Conservation (phyloP, 495 filamentous ascomycete genomes). For the Letharia lupina region DNA sequence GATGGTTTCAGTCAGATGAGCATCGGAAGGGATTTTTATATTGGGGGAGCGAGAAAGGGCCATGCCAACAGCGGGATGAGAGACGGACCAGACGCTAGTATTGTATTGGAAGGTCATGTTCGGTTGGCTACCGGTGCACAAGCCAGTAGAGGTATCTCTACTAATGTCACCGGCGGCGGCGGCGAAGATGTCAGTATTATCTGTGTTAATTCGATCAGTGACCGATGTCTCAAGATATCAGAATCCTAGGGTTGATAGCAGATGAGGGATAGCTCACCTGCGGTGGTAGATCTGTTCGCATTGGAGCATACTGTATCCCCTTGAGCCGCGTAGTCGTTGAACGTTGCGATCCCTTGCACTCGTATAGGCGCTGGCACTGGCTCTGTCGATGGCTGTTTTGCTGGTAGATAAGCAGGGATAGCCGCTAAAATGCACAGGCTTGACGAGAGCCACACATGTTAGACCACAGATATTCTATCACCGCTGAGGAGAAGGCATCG, state of each 20-base stretch:
- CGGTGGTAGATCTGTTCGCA: neutral
- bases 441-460: neutral
- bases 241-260: neutral
- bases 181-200: conserved; percentile 11
- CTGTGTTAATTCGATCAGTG: neutral
- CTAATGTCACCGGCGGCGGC: conserved; percentile 23
- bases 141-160: conserved; percentile 15
- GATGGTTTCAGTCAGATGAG: neutral
- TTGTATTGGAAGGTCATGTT: conserved; percentile 12
- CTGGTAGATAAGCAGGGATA: neutral
- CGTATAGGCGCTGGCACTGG: neutral
- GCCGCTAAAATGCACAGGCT: neutral
- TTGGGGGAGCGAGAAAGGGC: neutral
- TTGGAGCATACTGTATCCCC: conserved; percentile 5
- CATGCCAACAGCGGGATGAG: neutral
- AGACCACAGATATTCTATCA: neutral
- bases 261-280: neutral
- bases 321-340: conserved; percentile 15
- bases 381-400: neutral
- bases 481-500: neutral
- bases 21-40: too few relatives aligned
- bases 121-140: conserved; percentile 16
- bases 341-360: conserved; percentile 15
- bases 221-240: neutral
- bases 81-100: conserved; percentile 14